A percentile compares a stretch with the other conserved stretches of the same genome.
phyloP scores from a whole-genome alignment of 2,329 filamentous ascomycete species.

The Phialophora verrucosa region DNA sequence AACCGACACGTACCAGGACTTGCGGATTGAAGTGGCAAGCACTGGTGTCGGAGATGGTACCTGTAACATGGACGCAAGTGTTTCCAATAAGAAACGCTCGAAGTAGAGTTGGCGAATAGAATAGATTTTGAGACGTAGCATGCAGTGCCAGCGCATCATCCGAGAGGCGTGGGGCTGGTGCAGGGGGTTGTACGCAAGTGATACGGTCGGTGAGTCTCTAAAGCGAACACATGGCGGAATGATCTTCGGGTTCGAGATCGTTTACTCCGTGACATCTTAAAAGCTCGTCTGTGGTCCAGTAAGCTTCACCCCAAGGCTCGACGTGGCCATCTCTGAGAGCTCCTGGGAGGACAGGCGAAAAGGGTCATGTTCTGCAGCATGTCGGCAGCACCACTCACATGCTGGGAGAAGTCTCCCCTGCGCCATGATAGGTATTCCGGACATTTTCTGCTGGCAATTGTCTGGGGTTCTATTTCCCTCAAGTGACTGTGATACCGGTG shows the following conservation, averaged over 20 bases:
- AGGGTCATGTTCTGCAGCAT: constrained; percentile 31
- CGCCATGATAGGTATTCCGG: constrained; percentile 11
- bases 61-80: constrained; percentile 13
- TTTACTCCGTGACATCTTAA: constrained; percentile 8
- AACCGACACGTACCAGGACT: constrained; percentile 1
- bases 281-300: constrained; percentile 22
- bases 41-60: constrained; percentile 23
- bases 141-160: constrained; percentile 37
- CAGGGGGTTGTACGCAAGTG: constrained; percentile 25
- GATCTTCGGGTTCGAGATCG: constrained; percentile 31
- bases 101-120: constrained; percentile 19
- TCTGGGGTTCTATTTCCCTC: constrained; percentile 15
- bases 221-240: constrained; percentile 33
- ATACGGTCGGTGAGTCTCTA: constrained; percentile 33
- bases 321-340: constrained; percentile 34
- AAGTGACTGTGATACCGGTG: constrained; percentile 14
- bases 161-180: constrained; percentile 30
- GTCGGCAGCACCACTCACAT: constrained; percentile 17
- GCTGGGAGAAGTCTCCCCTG: constrained; percentile 4
- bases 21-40: constrained; percentile 13
- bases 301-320: constrained; percentile 23
- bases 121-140: constrained; percentile 18
- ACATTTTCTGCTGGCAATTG: constrained; percentile 11
- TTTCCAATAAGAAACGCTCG: constrained; percentile 20
- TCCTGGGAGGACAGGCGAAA: constrained; percentile 16